Evolutionary conservation across 495 filamentous ascomycete genomes (phyloP).

Genomic region (Aspergillus affinis): DNA sequence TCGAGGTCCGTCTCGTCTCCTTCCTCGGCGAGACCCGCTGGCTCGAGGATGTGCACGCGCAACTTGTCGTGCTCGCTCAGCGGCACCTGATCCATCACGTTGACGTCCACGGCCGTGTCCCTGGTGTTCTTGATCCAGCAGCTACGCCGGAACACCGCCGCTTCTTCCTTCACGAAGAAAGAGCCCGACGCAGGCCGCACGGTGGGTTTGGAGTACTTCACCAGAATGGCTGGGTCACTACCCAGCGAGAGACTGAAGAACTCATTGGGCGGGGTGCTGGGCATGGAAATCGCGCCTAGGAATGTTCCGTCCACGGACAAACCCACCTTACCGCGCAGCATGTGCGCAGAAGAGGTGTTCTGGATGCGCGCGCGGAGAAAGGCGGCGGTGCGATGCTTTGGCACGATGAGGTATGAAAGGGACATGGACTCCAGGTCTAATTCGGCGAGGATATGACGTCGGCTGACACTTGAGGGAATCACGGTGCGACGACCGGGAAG

Average conservation of each 20-base stretch:
- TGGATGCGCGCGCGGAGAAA: constrained; percentile 64
- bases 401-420: constrained; percentile 55
- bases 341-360: constrained; percentile 57
- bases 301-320: constrained; percentile 70
- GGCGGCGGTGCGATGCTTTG: constrained; percentile 64
- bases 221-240: constrained; percentile 61
- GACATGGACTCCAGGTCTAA: constrained; percentile 34
- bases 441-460: constrained; percentile 47
- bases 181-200: constrained; percentile 51
- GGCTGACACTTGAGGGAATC: constrained; percentile 35
- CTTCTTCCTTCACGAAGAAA: constrained; percentile 57
- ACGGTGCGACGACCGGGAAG: constrained; percentile 54
- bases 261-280: constrained; percentile 57
- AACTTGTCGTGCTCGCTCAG: constrained; percentile 65
- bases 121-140: constrained; percentile 62
- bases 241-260: constrained; percentile 61
- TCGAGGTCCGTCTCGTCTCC: constrained; percentile 35
- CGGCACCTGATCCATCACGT: constrained; percentile 66
- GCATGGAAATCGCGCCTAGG: constrained; percentile 58
- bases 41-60: constrained; percentile 51
- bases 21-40: constrained; percentile 47
- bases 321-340: constrained; percentile 60
- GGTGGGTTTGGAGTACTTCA: constrained; percentile 62
- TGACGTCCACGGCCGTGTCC: constrained; percentile 46
- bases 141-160: constrained; percentile 55